Evolutionary conservation across 2,329 filamentous ascomycete species (phyloP).

Genomic region (Hypoxylon sp.): DNA sequence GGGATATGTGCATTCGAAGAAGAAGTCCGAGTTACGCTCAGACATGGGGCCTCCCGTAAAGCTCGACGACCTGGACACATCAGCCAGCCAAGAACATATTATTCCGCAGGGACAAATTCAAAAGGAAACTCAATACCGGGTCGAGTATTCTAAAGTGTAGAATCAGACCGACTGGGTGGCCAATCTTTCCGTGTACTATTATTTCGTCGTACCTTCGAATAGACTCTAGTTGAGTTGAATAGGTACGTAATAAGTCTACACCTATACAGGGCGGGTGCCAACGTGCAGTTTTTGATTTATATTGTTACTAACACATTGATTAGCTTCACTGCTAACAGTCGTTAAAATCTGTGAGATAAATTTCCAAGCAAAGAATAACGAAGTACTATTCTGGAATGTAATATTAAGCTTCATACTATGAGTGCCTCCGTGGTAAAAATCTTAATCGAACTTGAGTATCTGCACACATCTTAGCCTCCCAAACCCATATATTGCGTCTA

Average conservation of each 20-base stretch:
- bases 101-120: slow-evolving; percentile 21
- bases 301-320: not conserved
- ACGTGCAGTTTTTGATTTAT: not conserved
- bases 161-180: slow-evolving; percentile 9
- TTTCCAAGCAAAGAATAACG: slow-evolving; percentile 5
- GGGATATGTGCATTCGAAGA: slow-evolving; percentile 7
- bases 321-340: slow-evolving; percentile 15
- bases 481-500: not conserved
- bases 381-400: slow-evolving; percentile 17
- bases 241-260: slow-evolving; percentile 4
- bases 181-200: slow-evolving; percentile 16
- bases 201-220: slow-evolving; percentile 4
- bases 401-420: slow-evolving; percentile 15
- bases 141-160: slow-evolving; percentile 20
- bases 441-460: slow-evolving; percentile 3
- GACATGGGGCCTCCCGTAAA: slow-evolving; percentile 20
- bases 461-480: not conserved
- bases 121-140: slow-evolving; percentile 21
- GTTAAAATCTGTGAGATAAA: slow-evolving; percentile 6
- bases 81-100: slow-evolving; percentile 21
- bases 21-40: slow-evolving; percentile 20
- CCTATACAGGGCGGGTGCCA: not conserved
- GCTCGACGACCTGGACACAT: slow-evolving; percentile 17
- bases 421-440: slow-evolving; percentile 8
- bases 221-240: slow-evolving; percentile 19